A percentile compares a stretch with the other conserved stretches of the same genome.
phyloP scores from a whole-genome alignment of 176 grass and related monocot species.

The Phoenix roebelenii region DNA sequence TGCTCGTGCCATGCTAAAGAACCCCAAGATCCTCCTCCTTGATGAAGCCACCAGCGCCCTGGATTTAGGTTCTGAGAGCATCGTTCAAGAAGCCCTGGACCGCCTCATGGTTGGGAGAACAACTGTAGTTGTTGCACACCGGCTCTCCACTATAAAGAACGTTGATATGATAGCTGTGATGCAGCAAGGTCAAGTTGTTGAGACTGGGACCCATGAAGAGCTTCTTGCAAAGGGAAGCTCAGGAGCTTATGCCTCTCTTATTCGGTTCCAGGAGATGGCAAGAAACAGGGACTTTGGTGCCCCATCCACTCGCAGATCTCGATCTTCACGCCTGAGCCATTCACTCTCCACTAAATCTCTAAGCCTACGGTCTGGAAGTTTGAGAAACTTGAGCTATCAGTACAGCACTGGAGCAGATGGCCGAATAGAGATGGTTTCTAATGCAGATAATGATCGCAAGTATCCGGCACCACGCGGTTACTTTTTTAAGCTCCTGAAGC shows the following conservation, averaged over 20 bases:
- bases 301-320: slow-evolving; percentile 59
- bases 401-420: slow-evolving; percentile 97
- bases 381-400: slow-evolving; percentile 95
- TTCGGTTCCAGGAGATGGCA: slow-evolving; percentile 79
- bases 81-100: slow-evolving; percentile 92
- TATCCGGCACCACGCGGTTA: slow-evolving; percentile 91
- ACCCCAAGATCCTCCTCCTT: slow-evolving; percentile 91
- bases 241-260: slow-evolving; percentile 81
- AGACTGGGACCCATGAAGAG: slow-evolving; percentile 83
- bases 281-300: slow-evolving; percentile 62
- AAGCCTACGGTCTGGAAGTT: slow-evolving; percentile 80
- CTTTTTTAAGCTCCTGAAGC: slow-evolving; percentile 88
- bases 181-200: slow-evolving; percentile 87
- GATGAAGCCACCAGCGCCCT: slow-evolving; percentile 98
- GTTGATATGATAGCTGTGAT: slow-evolving; percentile 86
- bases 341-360: slow-evolving; percentile 98
- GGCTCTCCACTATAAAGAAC: slow-evolving; percentile 82
- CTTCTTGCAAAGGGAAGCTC: slow-evolving; percentile 64
- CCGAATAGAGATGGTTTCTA: slow-evolving; percentile 96
- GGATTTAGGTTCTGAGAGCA: slow-evolving; percentile 87
- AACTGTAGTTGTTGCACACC: slow-evolving; percentile 89
- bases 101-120: slow-evolving; percentile 92
- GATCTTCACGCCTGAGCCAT: slow-evolving; percentile 80
- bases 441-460: slow-evolving; percentile 79
- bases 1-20: slow-evolving; percentile 86